These are phyloP conservation scores for Wallacemonas collosoma DNA, from an alignment of 208 protist genomes.

Conservation along the genomic window DNA sequence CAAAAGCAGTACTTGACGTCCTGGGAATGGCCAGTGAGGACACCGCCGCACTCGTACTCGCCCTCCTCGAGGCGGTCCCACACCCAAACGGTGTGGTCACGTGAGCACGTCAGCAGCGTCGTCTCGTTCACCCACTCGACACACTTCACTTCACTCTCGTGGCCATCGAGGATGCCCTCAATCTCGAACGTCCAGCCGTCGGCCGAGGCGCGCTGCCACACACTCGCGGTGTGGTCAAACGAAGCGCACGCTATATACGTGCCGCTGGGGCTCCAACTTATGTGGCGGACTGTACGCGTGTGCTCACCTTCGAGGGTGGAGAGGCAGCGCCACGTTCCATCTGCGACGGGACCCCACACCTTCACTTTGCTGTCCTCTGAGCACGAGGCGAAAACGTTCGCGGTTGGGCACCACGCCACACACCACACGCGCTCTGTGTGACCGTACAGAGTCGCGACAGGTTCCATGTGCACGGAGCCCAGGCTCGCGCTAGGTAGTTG, in stretches of 20 bases:
- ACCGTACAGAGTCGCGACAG: slow-evolving; percentile 46
- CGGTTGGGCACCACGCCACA: slow-evolving; percentile 76
- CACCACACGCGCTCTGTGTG: slow-evolving; percentile 87
- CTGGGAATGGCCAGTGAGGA: slow-evolving; percentile 88
- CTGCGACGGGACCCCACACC: slow-evolving; percentile 49
- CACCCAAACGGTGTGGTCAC: slow-evolving; percentile 91
- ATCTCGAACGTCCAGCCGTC: slow-evolving; percentile 61
- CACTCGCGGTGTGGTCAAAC: slow-evolving; percentile 81
- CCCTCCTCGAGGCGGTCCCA: slow-evolving; percentile 88
- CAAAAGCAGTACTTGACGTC: slow-evolving; percentile 92
- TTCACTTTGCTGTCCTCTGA: slow-evolving; percentile 71
- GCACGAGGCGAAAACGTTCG: slow-evolving; percentile 70
- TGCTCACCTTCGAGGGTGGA: slow-evolving; percentile 72
- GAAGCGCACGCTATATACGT: slow-evolving; percentile 77
- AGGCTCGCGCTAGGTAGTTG: slow-evolving; percentile 18
- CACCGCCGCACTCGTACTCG: slow-evolving; percentile 88
- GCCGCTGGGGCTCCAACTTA: slow-evolving; percentile 86
- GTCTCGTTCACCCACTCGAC: slow-evolving; percentile 76
- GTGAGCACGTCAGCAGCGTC: slow-evolving; percentile 86
- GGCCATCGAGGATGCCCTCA: slow-evolving; percentile 84
- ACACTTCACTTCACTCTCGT: slow-evolving; percentile 94
- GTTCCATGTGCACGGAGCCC: slow-evolving; percentile 28
- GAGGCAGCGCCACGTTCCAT: slow-evolving; percentile 53
- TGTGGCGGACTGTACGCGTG: slow-evolving; percentile 71
- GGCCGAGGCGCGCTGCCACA: slow-evolving; percentile 56